Evolutionary conservation across 257 asterid species (phyloP), one percentile per base, ranked within the genome.

Genomic region (Asclepias syriaca): DNA sequence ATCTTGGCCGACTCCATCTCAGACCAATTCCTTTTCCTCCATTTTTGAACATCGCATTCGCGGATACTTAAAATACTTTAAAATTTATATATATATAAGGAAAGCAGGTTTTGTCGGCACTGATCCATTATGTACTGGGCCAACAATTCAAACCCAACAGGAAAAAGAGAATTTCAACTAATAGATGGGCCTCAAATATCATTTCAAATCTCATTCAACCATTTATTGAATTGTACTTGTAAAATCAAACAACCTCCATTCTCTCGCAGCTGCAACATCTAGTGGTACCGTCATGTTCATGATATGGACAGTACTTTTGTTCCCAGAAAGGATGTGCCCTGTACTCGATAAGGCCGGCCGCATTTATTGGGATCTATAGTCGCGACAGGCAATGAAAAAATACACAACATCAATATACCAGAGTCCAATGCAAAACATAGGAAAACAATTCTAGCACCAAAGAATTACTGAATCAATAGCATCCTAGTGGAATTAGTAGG

Each of bases 271-370:
- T 93, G 89, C 97, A 93, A 71, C 99, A 92, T 22, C 98, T 95
- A 68, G 96, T 97, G 22, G 99, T 95, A 68, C 97, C 96, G 74
- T 95, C 99, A 66, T 77, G 80, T 81, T 92, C 99, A 57, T 95
- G 99, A 56, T 88, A 75, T 12, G 97, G 99, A 77, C 99, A 95
- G 79, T 95, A 95, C 80, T 95, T 95, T 75, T 95, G 97, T 72
- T 77, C 87, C 99, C 99, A 95, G 87, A 92, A 92, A 70, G 99
- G 96, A 87, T 95, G 99, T 59, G 96, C 96, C 84, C 98, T 84
- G 80, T 88, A 95, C 86, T 95, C 99, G 14, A 95, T 90, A 49
- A 92, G 93, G 64, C 98, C 98, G 72, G 92, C 89, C 49, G 77
- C 79, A 78, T 90, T 92, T 45, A 96, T 88, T 54, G 98, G 96